Base-by-base conservation (phyloP, 2,329 filamentous ascomycete species). In the Emmonsia crescens region DNA sequence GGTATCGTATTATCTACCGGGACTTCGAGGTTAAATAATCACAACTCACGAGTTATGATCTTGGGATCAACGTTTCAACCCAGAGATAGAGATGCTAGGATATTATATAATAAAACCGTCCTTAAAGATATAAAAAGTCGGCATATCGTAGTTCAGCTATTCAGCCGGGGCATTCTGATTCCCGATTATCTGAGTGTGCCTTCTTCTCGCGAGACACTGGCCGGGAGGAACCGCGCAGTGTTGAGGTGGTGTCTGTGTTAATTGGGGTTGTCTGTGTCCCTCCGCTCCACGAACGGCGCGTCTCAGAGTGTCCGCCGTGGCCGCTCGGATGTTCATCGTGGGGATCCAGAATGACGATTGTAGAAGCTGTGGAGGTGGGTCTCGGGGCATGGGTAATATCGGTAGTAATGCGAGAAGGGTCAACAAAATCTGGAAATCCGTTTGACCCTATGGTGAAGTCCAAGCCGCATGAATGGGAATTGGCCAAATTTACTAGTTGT, bases 391-490 rank as follows among this genome's bases (percentile, higher is more conserved):
- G 76, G 14, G 75, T 78, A 5, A 77, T 60, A 58, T 78, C 76
- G 9, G 73, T 72, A 12, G 74, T 75, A 60, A 78, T 70, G 44
- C 76, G 76, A 19, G 71, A 73, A 36, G 76, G 71, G 62, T 79
- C 77, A 61, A 79, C 76, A 61, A 79, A 78, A 59, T 78, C 76
- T 0, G 76, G 76, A 40, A 75, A 68, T 1, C 75, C 72, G 54
- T 75, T 73, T 24, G 70, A 64, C 4, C 64, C 64, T 12, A 64
- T 67, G 59, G 70, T 69, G 14, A 71, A 71, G n/a, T 74, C 73
- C 5, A 72, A 64, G 60, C 75, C 74, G 73, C 73, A 75, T 61
- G 71, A 67, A 51, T 75, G 74, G 27, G 69, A 68, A 61, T 71
- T 72, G 46, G 77, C 76, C 48, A 79, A 69, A 52, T 74, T 70